Evolutionary conservation across 768 basidiomycete species (phyloP).

Genomic region (Podaxis mareebaensis): DNA sequence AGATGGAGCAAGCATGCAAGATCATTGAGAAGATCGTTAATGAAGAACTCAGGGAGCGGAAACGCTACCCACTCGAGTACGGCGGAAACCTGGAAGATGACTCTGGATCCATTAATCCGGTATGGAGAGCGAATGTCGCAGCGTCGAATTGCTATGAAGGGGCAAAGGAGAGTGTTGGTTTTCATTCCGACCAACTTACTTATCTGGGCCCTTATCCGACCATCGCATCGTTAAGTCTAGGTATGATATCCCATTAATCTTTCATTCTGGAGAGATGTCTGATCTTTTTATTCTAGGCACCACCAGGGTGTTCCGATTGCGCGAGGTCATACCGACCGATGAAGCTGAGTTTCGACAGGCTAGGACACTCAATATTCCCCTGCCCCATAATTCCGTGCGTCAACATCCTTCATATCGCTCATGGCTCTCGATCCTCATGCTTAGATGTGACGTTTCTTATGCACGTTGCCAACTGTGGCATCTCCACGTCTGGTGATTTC

Average conservation of each 20-base stretch:
- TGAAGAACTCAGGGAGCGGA: conserved; percentile 61
- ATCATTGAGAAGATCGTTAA: conserved; percentile 73
- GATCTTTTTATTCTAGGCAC: conserved; percentile 47
- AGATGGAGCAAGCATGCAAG: conserved; percentile 79
- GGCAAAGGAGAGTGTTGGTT: conserved; percentile 79
- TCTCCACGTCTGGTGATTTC: conserved; percentile 6
- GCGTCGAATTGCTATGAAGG: conserved; percentile 86
- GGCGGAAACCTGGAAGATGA: conserved; percentile 23
- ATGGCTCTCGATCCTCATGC: neutral
- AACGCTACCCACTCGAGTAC: conserved; percentile 72
- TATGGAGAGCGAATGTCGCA: conserved; percentile 83
- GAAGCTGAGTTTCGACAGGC: conserved; percentile 58
- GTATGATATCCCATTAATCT: conserved; percentile 34
- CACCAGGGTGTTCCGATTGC: conserved; percentile 66
- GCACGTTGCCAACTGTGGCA: conserved; percentile 2
- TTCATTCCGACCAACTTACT: conserved; percentile 80
- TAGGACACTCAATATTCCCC: conserved; percentile 74
- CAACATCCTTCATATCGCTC: neutral
- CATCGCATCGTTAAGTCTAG: conserved; percentile 82
- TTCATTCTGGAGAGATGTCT: conserved; percentile 1
- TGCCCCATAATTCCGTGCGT: conserved; percentile 77
- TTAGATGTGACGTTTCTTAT: conserved; percentile 1
- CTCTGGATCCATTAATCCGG: conserved; percentile 19
- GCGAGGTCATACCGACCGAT: conserved; percentile 72
- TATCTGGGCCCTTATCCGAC: conserved; percentile 84